phyloP scores from a whole-genome alignment of 2,329 filamentous ascomycete genomes.

The Aspergillus calidoustus region DNA sequence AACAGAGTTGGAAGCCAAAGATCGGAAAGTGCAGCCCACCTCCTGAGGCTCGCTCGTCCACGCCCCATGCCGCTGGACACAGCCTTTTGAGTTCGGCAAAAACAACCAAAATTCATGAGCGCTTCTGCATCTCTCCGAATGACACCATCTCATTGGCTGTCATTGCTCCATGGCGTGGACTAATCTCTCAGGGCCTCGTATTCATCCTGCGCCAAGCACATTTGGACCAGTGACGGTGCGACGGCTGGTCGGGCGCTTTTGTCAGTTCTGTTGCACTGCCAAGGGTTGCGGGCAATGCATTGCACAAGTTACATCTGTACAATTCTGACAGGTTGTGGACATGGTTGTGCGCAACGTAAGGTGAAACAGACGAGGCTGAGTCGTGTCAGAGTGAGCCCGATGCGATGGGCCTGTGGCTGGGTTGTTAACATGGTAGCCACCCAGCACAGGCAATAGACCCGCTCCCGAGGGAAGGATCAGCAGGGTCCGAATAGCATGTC shows the following conservation, averaged over 20 bases:
- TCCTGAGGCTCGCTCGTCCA: not conserved
- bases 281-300: not conserved
- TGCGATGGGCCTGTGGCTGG: not conserved
- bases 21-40: not conserved
- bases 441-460: no score
- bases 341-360: not conserved
- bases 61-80: no score
- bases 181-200: constrained; percentile 1
- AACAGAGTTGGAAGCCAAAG: not conserved
- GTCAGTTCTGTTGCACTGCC: not conserved
- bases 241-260: not conserved
- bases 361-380: not conserved
- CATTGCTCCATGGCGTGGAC: not conserved
- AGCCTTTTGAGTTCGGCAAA: not conserved
- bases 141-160: not conserved
- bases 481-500: no score
- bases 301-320: not conserved
- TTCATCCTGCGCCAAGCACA: not conserved
- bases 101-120: not conserved
- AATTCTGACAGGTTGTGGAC: not conserved
- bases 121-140: not conserved
- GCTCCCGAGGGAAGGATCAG: no score
- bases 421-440: no score
- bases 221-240: not conserved
- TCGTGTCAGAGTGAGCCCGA: not conserved